Conservation (phyloP, 768 basidiomycete genomes). For the Lentinula raphanica region DNA sequence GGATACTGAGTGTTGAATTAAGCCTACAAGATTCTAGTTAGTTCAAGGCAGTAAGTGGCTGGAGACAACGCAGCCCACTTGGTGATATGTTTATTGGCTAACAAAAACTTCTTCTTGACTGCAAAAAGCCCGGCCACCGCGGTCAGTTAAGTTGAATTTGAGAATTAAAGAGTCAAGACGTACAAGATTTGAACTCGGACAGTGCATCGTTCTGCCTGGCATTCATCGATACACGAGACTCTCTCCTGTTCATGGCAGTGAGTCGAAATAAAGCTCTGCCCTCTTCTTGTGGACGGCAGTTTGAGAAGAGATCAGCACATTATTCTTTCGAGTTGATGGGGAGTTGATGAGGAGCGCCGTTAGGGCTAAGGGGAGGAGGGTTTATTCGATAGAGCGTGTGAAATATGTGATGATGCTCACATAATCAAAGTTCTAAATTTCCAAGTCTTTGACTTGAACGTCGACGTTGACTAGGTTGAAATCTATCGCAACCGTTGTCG, state of each 20-base stretch:
- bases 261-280: background rate
- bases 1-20: constrained; percentile 79
- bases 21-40: constrained; percentile 57
- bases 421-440: no score
- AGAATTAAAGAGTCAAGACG: constrained; percentile 23
- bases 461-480: no score
- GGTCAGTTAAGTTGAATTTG: constrained; percentile 11
- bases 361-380: no score
- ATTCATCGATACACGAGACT: constrained; percentile 59
- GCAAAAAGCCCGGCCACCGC: constrained; percentile 29
- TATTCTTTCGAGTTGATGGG: no score
- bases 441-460: no score
- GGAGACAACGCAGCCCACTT: constrained; percentile 45
- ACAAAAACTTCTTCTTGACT: constrained; percentile 92
- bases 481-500: no score
- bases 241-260: constrained; percentile 48
- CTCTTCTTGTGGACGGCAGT: constrained; percentile 4
- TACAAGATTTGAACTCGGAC: constrained; percentile 82
- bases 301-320: no score
- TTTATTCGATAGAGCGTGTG: no score
- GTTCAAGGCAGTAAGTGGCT: constrained; percentile 4
- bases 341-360: no score
- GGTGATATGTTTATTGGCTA: constrained; percentile 88
- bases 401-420: no score
- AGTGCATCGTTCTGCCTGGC: constrained; percentile 74